Evolutionary conservation across 768 basidiomycete genomes (phyloP), one percentile per base, ranked within the genome.

Genomic region (Tubosaeta brunneosetosa): DNA sequence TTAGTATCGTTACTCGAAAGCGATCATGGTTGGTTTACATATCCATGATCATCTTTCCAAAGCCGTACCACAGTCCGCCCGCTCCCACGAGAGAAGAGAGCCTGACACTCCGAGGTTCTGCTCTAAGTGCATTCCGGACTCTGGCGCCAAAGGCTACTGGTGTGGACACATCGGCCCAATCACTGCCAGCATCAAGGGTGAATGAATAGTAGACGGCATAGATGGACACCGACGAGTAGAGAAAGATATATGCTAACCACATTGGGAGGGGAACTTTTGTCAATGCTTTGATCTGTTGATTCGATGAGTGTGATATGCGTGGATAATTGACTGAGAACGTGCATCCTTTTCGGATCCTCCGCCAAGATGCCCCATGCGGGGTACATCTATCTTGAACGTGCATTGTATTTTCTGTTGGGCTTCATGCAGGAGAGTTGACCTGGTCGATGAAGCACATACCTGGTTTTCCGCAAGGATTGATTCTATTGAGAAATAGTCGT

Each of bases 401-500:
- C 94, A 97, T 73, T 92, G 90, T 34, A 97, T 77, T 80, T 93
- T 97, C 91, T 94, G 56, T 32, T 52, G 27, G 42, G 26, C 11
- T 10, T 27, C 37, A 16, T 49, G 17, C 25, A 49, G 17, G 22
- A 17, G 14, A 19, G 17, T 22, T 48, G 6, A 22, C 16, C 14
- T 37, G n/a, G 26, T 46, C 13, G 19, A 40, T 13, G 37, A 29
- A 22, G 8, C 14, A 52, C 68, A 36, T 59, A 84, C 90, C 77
- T 93, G 91, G 64, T 94, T 94, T 64, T 93, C 91, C 14, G 92
- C 88, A 25, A 95, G 80, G 59, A 97, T 95, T 6, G 90, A 81
- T 52, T 94, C 90, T 49, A 95, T 81, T 0, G 90, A 93, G 69
- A 89, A 95, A 68, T 97, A 97, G 67, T 94, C 91, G 63, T 86